Conservation (phyloP, 2,329 filamentous ascomycete genomes). For the Corynespora cassiicola region DNA sequence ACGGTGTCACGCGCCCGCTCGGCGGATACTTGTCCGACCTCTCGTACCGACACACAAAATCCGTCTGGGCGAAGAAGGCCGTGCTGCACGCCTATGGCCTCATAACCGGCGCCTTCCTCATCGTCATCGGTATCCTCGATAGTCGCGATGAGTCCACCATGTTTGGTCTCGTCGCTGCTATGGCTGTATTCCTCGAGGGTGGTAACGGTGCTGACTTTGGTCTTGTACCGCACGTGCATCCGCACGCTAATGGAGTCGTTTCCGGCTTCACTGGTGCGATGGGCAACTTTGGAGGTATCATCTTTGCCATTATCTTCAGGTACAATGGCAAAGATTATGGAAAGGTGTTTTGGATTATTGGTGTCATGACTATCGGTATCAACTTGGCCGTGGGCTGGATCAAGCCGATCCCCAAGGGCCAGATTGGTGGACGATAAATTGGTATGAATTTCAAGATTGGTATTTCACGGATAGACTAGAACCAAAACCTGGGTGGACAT, state of each 20-base stretch:
- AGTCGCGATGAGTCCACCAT: constrained; percentile 67
- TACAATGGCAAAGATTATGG: constrained; percentile 73
- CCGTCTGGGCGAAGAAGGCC: constrained; percentile 69
- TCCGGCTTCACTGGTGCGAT: constrained; percentile 77
- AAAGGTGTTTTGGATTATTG: constrained; percentile 79
- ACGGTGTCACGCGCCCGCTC: constrained; percentile 68
- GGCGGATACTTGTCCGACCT: constrained; percentile 66
- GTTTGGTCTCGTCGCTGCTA: constrained; percentile 75
- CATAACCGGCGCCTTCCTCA: constrained; percentile 63
- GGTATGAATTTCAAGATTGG: too few relatives aligned
- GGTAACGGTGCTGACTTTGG: constrained; percentile 85
- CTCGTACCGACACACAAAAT: constrained; percentile 55
- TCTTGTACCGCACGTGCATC: constrained; percentile 83
- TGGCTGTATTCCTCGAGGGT: constrained; percentile 82
- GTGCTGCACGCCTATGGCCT: constrained; percentile 62
- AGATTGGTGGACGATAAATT: constrained; percentile 48
- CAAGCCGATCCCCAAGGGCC: constrained; percentile 58
- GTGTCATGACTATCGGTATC: constrained; percentile 72
- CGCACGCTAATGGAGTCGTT: constrained; percentile 77
- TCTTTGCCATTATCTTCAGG: constrained; percentile 82
- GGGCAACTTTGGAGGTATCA: constrained; percentile 84
- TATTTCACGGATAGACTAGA: too few relatives aligned
- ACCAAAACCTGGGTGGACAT: too few relatives aligned
- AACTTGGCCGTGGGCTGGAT: constrained; percentile 72
- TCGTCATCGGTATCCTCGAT: constrained; percentile 66